Base-by-base conservation (phyloP, 352 stramenopile species). In the Pythium myriotylum region DNA sequence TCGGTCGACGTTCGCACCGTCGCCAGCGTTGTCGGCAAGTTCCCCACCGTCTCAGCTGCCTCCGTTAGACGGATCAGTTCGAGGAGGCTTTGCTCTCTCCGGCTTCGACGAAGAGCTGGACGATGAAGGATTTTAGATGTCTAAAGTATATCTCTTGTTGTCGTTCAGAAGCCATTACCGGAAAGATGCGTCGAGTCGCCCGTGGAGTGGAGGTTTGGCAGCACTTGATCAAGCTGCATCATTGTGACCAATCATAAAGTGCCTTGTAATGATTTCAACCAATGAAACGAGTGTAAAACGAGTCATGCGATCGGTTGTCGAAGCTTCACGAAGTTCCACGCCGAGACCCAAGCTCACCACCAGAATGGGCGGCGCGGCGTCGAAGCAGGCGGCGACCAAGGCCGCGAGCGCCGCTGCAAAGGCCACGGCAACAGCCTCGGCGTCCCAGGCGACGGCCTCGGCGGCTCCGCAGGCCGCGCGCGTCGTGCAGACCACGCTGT, bases 11-110 rank as follows among this genome's bases (percentile, higher is more conserved):
- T 91, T 91, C 24, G 75, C 79, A 14, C 80, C 82, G 16, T 91
- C 82, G 5, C 82, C 82, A 20, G 79, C 80, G 49, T 63, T 91
- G 10, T 91, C 82, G 3, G 76, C 73, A 16, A 89, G 82, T 42
- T 91, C 82, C 29, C 82, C 82, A 14, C 79, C 82, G 33, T 91
- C 82, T 9, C 74, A 77, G 53, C 51, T 91, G 50, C 82, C 82
- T 12, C 82, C 77, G 1, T 57, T 91, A n/a, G 42, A 59, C 41
- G 23, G 32, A n/a, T 29, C 47, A 4, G 29, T 53, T 17, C 69
- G 68, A 13, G 65, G 71, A 16, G 70, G 73, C 3, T 74, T 81
- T 39, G 69, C 79, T 39, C 85, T 91, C n/a, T 74, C 85, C 2
- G 81, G 74, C 8, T 89, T 89, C 24, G 79, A 84, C 19, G 77